Conservation (phyloP, 768 basidiomycete genomes). For the Cystobasidium onofrii region DNA sequence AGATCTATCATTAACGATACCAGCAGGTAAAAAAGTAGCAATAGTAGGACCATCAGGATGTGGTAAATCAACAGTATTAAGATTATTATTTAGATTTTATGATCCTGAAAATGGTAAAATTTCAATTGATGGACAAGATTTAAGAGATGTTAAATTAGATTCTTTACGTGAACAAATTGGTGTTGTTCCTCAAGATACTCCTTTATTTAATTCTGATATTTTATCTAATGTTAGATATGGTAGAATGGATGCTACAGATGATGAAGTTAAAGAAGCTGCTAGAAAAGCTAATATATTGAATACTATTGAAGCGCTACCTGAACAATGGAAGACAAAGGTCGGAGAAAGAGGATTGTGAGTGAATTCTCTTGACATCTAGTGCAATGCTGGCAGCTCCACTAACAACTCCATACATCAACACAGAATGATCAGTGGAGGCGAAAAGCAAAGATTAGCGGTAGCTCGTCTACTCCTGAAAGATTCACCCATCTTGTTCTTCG, state of each 20-base stretch:
- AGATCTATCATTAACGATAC: constrained; percentile 76
- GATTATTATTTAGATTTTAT: constrained; percentile 90
- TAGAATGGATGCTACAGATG: constrained; percentile 72
- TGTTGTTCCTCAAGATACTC: constrained; percentile 96
- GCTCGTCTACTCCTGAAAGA: constrained; percentile 87
- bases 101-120: constrained; percentile 74
- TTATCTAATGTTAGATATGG: constrained; percentile 95
- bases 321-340: constrained; percentile 80
- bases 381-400: too few relatives aligned
- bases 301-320: constrained; percentile 69
- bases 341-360: constrained; percentile 67
- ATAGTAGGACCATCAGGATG: constrained; percentile 96
- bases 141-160: constrained; percentile 61
- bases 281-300: constrained; percentile 78
- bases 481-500: constrained; percentile 92
- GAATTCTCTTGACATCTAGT: too few relatives aligned
- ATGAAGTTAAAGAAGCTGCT: constrained; percentile 76
- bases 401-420: too few relatives aligned
- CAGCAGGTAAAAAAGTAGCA: constrained; percentile 92
- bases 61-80: constrained; percentile 93
- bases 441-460: constrained; percentile 93
- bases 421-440: constrained; percentile 90
- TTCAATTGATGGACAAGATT: constrained; percentile 71
- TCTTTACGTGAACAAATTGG: constrained; percentile 70
- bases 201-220: constrained; percentile 89